Percentiles rank a stretch among this genome's conserved stretches.
Conservation (phyloP, 768 basidiomycete species). For the Suillus fuscotomentosus region DNA sequence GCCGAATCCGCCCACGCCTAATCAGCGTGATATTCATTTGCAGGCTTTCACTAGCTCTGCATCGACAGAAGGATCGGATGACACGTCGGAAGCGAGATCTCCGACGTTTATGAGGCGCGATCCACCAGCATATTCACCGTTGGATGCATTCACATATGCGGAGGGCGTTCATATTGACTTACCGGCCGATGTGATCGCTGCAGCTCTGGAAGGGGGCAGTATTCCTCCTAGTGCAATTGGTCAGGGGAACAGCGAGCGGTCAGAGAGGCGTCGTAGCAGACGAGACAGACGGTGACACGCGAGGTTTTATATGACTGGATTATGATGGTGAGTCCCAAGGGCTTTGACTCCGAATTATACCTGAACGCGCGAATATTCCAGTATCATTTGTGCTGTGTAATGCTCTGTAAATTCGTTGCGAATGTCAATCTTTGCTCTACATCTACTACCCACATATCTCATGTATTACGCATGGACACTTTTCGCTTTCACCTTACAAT, state of each 20-base stretch:
- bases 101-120: conserved; percentile 52
- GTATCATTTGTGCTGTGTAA: conserved; percentile 10
- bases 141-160: conserved; percentile 79
- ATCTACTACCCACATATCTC: conserved; percentile 18
- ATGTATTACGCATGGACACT: conserved; percentile 23
- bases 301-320: conserved; percentile 5
- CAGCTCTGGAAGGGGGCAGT: conserved; percentile 75
- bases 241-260: conserved; percentile 43
- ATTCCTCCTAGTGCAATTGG: conserved; percentile 61
- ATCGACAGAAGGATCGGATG: conserved; percentile 14
- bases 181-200: conserved; percentile 89
- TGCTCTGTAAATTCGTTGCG: conserved; percentile 19
- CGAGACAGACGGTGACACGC: conserved; percentile 37
- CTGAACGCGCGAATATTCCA: conserved; percentile 15
- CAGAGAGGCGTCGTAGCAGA: conserved; percentile 61
- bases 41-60: conserved; percentile 53
- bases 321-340: conserved; percentile 15
- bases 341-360: neutral
- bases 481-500: conserved; percentile 12
- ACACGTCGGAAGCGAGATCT: conserved; percentile 28
- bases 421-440: conserved; percentile 24
- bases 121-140: conserved; percentile 86
- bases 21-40: conserved; percentile 77
- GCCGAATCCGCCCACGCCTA: conserved; percentile 84
- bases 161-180: conserved; percentile 93